phyloP scores from a whole-genome alignment of 768 basidiomycete species.

The Suillus weaverae region DNA sequence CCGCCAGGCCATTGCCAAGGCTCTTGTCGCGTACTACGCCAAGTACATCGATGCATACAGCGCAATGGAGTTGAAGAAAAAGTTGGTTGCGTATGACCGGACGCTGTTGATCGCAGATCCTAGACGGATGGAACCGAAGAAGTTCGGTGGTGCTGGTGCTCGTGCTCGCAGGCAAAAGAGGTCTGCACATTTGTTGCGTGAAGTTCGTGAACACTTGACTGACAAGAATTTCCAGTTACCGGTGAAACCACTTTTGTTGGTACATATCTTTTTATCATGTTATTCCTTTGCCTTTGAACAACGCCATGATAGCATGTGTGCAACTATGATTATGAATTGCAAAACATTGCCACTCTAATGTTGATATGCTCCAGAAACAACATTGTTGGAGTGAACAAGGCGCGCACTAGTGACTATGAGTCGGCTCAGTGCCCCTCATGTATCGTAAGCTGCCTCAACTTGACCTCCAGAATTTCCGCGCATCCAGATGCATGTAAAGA shows the following conservation, averaged over 20 bases:
- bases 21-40: slow-evolving; percentile 96
- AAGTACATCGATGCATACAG: slow-evolving; percentile 98
- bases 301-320: slow-evolving; percentile 38
- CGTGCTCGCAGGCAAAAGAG: slow-evolving; percentile 98
- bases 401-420: slow-evolving; percentile 2
- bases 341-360: not conserved
- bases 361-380: not conserved
- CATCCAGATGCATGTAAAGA: not conserved
- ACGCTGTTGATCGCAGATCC: slow-evolving; percentile 90
- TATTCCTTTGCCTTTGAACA: slow-evolving; percentile 37
- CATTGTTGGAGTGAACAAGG: not conserved
- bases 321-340: slow-evolving; percentile 30
- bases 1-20: slow-evolving; percentile 98
- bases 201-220: not conserved
- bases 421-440: too few relatives aligned
- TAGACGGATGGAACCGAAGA: slow-evolving; percentile 98
- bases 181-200: slow-evolving; percentile 36
- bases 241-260: slow-evolving; percentile 36
- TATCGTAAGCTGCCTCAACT: not conserved
- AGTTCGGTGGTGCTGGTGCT: slow-evolving; percentile 98
- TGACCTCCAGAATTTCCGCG: not conserved
- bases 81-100: slow-evolving; percentile 92
- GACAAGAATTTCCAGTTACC: slow-evolving; percentile 57
- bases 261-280: slow-evolving; percentile 44
- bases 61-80: slow-evolving; percentile 98